Evolutionary conservation across 441 rosid species (phyloP).

Genomic region (Brassica balearica): DNA sequence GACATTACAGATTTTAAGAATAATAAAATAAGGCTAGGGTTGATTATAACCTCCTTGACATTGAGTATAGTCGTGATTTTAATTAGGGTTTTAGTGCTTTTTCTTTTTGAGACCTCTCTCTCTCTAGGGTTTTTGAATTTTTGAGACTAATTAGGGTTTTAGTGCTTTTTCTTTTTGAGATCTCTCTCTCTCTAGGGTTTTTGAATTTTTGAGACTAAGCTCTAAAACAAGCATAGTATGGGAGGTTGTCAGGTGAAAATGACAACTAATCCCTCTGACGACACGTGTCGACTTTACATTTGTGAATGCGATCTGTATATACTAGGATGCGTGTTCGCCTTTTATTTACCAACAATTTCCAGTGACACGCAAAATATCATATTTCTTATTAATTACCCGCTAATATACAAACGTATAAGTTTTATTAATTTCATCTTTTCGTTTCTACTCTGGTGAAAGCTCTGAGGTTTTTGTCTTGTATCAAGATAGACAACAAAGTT

Average conservation of each 20-base stretch:
- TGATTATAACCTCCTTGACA: too few relatives aligned
- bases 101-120: not conserved
- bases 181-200: not conserved
- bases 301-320: not conserved
- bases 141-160: not conserved
- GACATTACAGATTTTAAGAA: too few relatives aligned
- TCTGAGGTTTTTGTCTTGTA: not conserved
- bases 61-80: too few relatives aligned
- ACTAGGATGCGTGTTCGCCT: not conserved
- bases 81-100: not conserved
- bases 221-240: not conserved
- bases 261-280: not conserved
- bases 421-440: not conserved
- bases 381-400: not conserved
- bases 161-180: not conserved
- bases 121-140: not conserved
- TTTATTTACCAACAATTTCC: not conserved
- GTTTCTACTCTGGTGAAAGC: not conserved
- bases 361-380: not conserved
- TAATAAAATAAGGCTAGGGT: too few relatives aligned
- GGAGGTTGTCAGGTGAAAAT: slow-evolving; percentile 1
- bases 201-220: not conserved
- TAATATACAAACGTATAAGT: not conserved
- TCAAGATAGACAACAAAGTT: not conserved
- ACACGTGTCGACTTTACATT: not conserved